phyloP scores from a whole-genome alignment of 495 filamentous ascomycete genomes.

The Jackrogersella minutella region DNA sequence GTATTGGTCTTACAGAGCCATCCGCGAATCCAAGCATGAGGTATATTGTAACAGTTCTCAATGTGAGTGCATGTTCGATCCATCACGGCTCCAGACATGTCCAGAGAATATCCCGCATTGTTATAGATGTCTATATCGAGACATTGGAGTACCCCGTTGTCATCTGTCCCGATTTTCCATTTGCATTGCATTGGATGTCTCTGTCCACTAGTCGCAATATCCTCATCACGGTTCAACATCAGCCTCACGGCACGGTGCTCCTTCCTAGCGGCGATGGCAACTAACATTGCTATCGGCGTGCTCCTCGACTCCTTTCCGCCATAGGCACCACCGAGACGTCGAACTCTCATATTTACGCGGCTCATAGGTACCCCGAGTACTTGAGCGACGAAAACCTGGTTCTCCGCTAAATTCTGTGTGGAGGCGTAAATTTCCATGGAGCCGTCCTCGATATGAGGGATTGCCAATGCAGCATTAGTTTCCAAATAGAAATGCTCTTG shows the following conservation, averaged over 20 bases:
- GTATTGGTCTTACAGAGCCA: constrained; percentile 84
- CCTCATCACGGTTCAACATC: constrained; percentile 89
- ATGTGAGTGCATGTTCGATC: constrained; percentile 79
- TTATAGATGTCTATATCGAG: constrained; percentile 83
- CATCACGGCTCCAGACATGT: constrained; percentile 80
- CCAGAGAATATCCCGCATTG: constrained; percentile 83
- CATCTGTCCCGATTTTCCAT: constrained; percentile 86
- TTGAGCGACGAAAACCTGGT: constrained; percentile 71
- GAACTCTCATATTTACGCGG: constrained; percentile 79
- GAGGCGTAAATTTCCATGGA: constrained; percentile 84
- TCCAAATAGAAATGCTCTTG: constrained; percentile 93
- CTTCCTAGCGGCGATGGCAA: constrained; percentile 78
- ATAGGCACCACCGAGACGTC: constrained; percentile 84
- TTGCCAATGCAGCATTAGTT: constrained; percentile 77
- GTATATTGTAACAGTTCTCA: constrained; percentile 79
- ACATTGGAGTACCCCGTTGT: constrained; percentile 79
- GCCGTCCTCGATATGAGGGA: constrained; percentile 83
- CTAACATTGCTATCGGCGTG: constrained; percentile 77
- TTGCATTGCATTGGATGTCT: constrained; percentile 80
- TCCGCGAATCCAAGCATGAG: constrained; percentile 82
- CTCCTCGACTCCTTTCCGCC: constrained; percentile 87
- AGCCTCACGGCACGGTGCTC: constrained; percentile 76
- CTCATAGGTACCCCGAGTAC: constrained; percentile 80
- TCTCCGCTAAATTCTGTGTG: constrained; percentile 78
- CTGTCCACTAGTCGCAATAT: constrained; percentile 83